A percentile compares a stretch with the other conserved stretches of the same genome.
Conservation (phyloP, 192 early-diverging fungal genomes). For the Linnemannia exigua region DNA sequence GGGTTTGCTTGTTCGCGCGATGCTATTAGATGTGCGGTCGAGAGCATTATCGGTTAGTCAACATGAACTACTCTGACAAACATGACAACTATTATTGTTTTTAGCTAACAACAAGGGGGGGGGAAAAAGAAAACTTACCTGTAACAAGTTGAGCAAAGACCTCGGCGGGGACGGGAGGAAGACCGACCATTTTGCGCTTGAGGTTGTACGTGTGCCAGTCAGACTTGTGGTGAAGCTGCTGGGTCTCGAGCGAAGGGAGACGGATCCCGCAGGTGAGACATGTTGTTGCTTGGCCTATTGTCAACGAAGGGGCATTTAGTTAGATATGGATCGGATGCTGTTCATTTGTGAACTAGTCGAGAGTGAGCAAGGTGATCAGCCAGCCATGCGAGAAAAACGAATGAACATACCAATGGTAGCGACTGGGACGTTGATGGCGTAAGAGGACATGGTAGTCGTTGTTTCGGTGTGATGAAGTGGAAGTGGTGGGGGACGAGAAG, state of each 20-base stretch:
- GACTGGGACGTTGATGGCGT: conserved; percentile 32
- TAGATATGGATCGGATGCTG: neutral
- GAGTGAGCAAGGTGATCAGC: neutral
- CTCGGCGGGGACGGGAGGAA: conserved; percentile 87
- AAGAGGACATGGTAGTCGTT: conserved; percentile 30
- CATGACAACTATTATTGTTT: neutral
- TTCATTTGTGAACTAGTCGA: neutral
- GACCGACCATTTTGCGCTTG: conserved; percentile 96
- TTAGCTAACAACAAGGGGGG: neutral
- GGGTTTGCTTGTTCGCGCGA: conserved; percentile 48
- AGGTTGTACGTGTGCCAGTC: conserved; percentile 99
- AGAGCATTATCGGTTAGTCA: neutral
- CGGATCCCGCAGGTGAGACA: conserved; percentile 93
- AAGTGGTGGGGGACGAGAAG: no score
- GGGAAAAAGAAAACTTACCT: conserved; percentile 41
- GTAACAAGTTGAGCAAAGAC: conserved; percentile 84
- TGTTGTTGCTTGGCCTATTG: conserved; percentile 62
- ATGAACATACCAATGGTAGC: conserved; percentile 33
- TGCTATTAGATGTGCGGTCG: conserved; percentile 32
- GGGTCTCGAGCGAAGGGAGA: conserved; percentile 89
- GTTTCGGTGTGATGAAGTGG: conserved; percentile 4
- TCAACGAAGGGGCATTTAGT: neutral
- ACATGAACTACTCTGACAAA: neutral
- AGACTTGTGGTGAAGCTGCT: conserved; percentile 92
- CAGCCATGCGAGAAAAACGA: neutral